Conservation (phyloP, 2,329 filamentous ascomycete species). For the Fusarium sp. region DNA sequence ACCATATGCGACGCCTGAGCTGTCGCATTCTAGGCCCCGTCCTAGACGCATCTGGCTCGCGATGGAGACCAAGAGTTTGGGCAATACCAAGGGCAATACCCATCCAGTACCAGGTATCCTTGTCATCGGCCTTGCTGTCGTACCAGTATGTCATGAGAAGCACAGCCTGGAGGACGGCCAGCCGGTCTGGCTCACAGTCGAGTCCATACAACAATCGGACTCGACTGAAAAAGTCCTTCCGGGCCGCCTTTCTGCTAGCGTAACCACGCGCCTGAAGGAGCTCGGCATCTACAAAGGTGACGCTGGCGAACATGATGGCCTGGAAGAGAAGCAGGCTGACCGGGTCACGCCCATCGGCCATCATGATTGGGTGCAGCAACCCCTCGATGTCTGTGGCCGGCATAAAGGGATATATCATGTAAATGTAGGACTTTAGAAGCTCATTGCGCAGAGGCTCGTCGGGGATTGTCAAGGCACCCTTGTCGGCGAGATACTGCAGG, state of each 20-base stretch:
- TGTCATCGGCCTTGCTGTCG: slow-evolving; percentile 20
- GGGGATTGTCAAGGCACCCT: slow-evolving; percentile 22
- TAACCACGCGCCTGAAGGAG: slow-evolving; percentile 11
- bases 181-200: slow-evolving; percentile 16
- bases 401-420: slow-evolving; percentile 27
- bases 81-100: slow-evolving; percentile 22
- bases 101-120: slow-evolving; percentile 35
- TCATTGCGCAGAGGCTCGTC: slow-evolving; percentile 20
- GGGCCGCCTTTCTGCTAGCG: slow-evolving; percentile 15
- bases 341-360: background rate
- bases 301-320: slow-evolving; percentile 31
- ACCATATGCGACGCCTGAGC: slow-evolving; percentile 24
- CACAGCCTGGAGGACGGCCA: slow-evolving; percentile 19
- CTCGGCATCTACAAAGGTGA: slow-evolving; percentile 19
- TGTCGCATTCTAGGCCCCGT: background rate
- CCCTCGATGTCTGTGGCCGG: slow-evolving; percentile 16
- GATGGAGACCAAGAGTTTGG: slow-evolving; percentile 18
- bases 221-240: slow-evolving; percentile 20
- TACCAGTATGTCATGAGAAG: slow-evolving; percentile 31
- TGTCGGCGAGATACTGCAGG: slow-evolving; percentile 16
- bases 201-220: slow-evolving; percentile 19
- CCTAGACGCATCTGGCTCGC: slow-evolving; percentile 8
- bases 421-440: slow-evolving; percentile 15
- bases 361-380: slow-evolving; percentile 14
- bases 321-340: slow-evolving; percentile 24